Base-by-base conservation (phyloP, 1,284 basidiomycete genomes). In the Mixia osmundae region DNA sequence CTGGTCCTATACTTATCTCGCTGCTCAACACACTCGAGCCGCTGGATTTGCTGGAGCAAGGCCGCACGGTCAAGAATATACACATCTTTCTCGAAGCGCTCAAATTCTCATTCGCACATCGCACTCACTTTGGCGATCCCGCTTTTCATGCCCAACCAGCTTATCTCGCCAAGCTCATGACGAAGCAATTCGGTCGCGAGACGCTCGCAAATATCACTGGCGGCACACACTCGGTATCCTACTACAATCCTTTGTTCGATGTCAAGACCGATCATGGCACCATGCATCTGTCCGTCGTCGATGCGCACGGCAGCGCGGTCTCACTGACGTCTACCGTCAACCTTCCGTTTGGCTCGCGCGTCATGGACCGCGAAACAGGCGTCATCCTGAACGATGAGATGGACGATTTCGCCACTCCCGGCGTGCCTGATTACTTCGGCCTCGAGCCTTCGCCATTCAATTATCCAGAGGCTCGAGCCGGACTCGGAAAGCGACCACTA, bases 241-340 rank as follows among this genome's bases (percentile, higher is more conserved):
- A 87, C 55, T 91, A 94, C 53, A 65, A 77, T 18, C 76, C 85
- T 1, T 62, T 73, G 28, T 82, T 70, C 48, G 80, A 82, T 46
- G 57, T 77, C 16, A 63, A 45, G 19, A 62, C 61, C 5, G 79
- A 89, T 55, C 78, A 85, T 57, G 85, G 87, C 25, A 94, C 85
- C 2, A 83, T 76, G 39, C 83, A 89, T 52, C 64, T 73, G 3
- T 77, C 75, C 11, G 66, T 75, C 9, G 61, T 85, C 2, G 85
- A 91, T 57, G 64, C 66, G 47, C 64, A 74, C 52, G 80, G 79
- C 24, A 82, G 83, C 64, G 79, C 74, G 0, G 77, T 82, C 3
- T 58, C 76, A 16, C 54, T 91, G 19, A 91, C 85, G 1, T 73
- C 74, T 1, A 87, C 85, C 0, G 71, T 94, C 35, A 94, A 94